Conservation (phyloP, 371 early-diverging fungal species). For the Mortierella sp. region DNA sequence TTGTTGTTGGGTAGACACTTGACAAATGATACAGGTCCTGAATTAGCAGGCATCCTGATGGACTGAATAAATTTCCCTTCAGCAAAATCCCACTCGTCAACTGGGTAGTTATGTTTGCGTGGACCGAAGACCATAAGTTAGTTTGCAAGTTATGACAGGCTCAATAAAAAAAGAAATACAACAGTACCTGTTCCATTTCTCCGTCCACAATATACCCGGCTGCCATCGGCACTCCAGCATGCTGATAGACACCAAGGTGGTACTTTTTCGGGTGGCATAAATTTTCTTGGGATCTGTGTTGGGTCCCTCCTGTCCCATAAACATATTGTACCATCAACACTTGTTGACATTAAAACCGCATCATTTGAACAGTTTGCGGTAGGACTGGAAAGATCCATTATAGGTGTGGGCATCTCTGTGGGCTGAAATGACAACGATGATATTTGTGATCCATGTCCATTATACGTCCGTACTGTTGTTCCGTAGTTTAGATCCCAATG, state of each 20-base stretch:
- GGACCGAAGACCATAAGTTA: background rate
- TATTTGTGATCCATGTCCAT: constrained; percentile 85
- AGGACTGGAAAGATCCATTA: constrained; percentile 43
- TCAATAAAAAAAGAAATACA: background rate
- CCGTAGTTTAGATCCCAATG: constrained; percentile 96
- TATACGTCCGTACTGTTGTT: constrained; percentile 72
- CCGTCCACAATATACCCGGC: constrained; percentile 79
- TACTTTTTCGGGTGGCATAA: constrained; percentile 73
- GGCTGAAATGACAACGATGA: constrained; percentile 84
- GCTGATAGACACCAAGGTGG: constrained; percentile 94
- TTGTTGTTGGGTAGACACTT: constrained; percentile 82
- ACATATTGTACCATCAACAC: constrained; percentile 86
- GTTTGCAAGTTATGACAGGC: background rate
- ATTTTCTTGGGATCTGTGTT: constrained; percentile 62
- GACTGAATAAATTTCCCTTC: constrained; percentile 76
- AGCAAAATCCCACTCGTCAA: constrained; percentile 91
- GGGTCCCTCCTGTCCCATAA: constrained; percentile 88
- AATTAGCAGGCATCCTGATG: constrained; percentile 88
- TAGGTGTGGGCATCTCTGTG: constrained; percentile 28
- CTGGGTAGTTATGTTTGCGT: constrained; percentile 27
- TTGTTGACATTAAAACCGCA: constrained; percentile 79
- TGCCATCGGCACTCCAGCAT: constrained; percentile 89
- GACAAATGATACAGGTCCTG: constrained; percentile 91
- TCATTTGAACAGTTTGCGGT: constrained; percentile 45
- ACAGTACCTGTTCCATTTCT: constrained; percentile 80